Percentiles rank a stretch among this genome's conserved stretches.
Conservation (phyloP, 2,329 filamentous ascomycete species). For the Myrmaecium sp. region DNA sequence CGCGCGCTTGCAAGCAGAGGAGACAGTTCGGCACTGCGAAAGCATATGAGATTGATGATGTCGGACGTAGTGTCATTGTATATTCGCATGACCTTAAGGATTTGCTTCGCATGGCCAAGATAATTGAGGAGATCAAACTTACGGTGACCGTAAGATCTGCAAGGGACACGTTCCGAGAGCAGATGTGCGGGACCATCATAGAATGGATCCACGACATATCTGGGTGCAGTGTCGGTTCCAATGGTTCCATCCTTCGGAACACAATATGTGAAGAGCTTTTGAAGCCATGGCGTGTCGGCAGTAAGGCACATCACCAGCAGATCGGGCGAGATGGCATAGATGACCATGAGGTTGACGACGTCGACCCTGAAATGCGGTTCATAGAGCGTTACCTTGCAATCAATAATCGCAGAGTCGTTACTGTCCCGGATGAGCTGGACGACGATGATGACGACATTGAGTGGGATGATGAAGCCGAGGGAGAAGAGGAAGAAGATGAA, state of each 20-base stretch:
- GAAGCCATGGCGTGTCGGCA: conserved; percentile 73
- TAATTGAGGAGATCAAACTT: conserved; percentile 89
- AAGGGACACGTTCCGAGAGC: conserved; percentile 87
- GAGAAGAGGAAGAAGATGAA: conserved; percentile 28
- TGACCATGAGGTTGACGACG: conserved; percentile 55
- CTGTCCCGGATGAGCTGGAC: conserved; percentile 20
- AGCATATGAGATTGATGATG: conserved; percentile 75
- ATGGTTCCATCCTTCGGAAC: conserved; percentile 61
- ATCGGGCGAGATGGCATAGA: conserved; percentile 67
- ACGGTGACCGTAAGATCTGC: conserved; percentile 89
- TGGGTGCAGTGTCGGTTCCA: conserved; percentile 67
- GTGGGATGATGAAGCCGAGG: conserved; percentile 29
- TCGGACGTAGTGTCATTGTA: conserved; percentile 72
- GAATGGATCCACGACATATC: conserved; percentile 92
- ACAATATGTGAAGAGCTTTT: conserved; percentile 86
- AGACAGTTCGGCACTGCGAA: conserved; percentile 51
- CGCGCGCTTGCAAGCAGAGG: conserved; percentile 66
- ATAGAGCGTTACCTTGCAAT: conserved; percentile 13
- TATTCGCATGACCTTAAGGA: conserved; percentile 55
- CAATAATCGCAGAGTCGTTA: conserved; percentile 14
- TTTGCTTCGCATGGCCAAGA: conserved; percentile 61
- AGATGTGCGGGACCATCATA: conserved; percentile 96
- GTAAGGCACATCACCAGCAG: conserved; percentile 60
- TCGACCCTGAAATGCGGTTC: conserved; percentile 23
- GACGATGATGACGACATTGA: conserved; percentile 34